Evolutionary conservation across 106 monocot species (phyloP).

Genomic region (Amphibolis antarctica): DNA sequence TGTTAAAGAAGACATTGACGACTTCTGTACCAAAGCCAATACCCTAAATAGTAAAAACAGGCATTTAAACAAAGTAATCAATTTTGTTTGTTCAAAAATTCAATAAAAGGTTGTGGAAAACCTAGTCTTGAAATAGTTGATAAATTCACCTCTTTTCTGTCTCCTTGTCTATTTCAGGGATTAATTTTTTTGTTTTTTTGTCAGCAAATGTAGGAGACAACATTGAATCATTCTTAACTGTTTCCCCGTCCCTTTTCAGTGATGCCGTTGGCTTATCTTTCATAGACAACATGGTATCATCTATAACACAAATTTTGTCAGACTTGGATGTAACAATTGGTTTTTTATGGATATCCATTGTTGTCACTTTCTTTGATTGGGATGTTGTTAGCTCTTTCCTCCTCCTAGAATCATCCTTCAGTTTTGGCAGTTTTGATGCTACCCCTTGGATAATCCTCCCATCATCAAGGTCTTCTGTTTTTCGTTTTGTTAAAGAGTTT

Average conservation of each 20-base stretch:
- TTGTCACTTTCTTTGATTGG: constrained; percentile 4
- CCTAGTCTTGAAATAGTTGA: no score
- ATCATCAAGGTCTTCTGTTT: neutral
- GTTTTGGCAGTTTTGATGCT: neutral
- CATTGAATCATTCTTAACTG: neutral
- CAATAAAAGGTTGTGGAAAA: neutral
- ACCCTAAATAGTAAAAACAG: constrained; percentile 33
- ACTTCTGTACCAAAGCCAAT: constrained; percentile 25
- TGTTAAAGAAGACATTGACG: constrained; percentile 30
- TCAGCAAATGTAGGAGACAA: neutral
- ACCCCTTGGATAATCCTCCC: neutral
- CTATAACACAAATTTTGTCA: constrained; percentile 1
- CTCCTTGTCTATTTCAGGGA: constrained; percentile 17
- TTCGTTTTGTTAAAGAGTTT: constrained; percentile 17
- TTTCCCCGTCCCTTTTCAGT: neutral
- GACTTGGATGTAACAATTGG: neutral
- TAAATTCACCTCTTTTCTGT: constrained; percentile 27
- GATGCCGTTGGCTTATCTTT: constrained; percentile 1
- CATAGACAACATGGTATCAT: neutral
- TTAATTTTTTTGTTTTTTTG: neutral
- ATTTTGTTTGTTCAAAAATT: neutral
- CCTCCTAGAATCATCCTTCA: neutral
- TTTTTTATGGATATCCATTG: neutral
- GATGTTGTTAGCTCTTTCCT: neutral
- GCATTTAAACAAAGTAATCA: neutral